Evolutionary conservation across 305 asterid species (phyloP).

Genomic region (Fraxinus latifolia): DNA sequence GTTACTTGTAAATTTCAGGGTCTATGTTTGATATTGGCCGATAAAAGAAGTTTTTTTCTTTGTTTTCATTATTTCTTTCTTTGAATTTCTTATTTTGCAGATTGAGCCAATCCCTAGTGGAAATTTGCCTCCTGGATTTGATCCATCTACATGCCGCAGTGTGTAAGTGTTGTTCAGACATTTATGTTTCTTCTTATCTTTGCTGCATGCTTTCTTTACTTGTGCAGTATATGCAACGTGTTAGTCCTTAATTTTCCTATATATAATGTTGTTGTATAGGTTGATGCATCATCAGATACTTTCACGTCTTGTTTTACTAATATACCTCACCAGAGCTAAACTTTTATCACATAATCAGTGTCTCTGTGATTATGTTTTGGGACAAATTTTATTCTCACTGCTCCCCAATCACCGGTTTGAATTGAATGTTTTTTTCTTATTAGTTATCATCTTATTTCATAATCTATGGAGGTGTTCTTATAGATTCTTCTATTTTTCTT

Average conservation of each 20-base stretch:
- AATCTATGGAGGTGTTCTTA: constrained; percentile 28
- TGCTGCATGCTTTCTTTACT: background rate
- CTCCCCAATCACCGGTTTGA: background rate
- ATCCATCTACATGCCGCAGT: constrained; percentile 95
- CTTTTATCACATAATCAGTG: background rate
- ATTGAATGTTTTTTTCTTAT: constrained; percentile 7
- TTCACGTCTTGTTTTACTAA: constrained; percentile 1
- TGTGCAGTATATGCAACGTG: background rate
- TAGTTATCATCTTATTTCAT: constrained; percentile 18
- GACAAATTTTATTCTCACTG: background rate
- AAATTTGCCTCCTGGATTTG: constrained; percentile 97
- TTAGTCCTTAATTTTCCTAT: background rate
- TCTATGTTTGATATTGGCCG: constrained; percentile 23
- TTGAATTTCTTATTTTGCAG: constrained; percentile 54
- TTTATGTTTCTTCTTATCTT: background rate
- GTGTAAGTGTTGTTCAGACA: constrained; percentile 62
- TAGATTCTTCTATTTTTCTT: constrained; percentile 24
- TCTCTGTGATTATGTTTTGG: constrained; percentile 13
- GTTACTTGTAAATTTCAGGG: constrained; percentile 2
- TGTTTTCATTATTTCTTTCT: background rate
- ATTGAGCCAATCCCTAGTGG: constrained; percentile 90
- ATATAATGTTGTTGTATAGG: background rate
- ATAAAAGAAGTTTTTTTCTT: constrained; percentile 14
- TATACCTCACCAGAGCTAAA: background rate
- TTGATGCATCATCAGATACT: background rate